These are phyloP conservation scores for Aureoboletus auriporus DNA, from an alignment of 768 basidiomycete genomes.

Conservation along the genomic window DNA sequence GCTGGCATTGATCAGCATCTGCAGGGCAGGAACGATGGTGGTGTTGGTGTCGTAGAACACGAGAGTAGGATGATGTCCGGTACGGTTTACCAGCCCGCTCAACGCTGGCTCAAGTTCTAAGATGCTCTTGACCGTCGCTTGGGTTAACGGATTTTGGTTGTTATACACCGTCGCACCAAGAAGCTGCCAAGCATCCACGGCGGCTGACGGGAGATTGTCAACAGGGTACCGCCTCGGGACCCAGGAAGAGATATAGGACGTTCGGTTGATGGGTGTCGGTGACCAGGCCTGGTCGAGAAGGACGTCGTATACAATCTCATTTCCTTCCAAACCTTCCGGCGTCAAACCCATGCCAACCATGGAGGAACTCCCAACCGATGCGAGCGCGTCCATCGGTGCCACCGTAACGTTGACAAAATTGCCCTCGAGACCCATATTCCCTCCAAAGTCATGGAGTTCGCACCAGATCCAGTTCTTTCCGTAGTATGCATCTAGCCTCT, in stretches of 20 bases:
- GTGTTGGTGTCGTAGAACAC: constrained; percentile 36
- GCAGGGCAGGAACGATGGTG: constrained; percentile 74
- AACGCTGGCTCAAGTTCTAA: constrained; percentile 34
- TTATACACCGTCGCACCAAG: constrained; percentile 37
- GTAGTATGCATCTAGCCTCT: constrained; percentile 35
- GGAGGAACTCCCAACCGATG: constrained; percentile 22
- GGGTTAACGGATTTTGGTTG: constrained; percentile 31
- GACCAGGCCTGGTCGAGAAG: constrained; percentile 42
- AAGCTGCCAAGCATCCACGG: constrained; percentile 33
- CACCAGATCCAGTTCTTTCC: constrained; percentile 43
- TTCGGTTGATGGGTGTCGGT: constrained; percentile 27
- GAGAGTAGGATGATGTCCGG: constrained; percentile 31
- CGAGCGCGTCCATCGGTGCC: constrained; percentile 31
- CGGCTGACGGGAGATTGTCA: constrained; percentile 20
- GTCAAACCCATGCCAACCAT: constrained; percentile 39
- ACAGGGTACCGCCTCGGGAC: constrained; percentile 33
- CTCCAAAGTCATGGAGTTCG: constrained; percentile 37
- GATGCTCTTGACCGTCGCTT: constrained; percentile 36
- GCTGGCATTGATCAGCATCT: constrained; percentile 51
- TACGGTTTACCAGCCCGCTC: constrained; percentile 31
- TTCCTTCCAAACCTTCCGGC: constrained; percentile 40
- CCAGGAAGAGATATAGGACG: constrained; percentile 32
- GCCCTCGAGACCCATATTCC: constrained; percentile 36
- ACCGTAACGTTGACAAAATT: constrained; percentile 33
- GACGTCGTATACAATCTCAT: constrained; percentile 40